phyloP scores from a whole-genome alignment of 306 rosid species.

The Glycine latifolia region DNA sequence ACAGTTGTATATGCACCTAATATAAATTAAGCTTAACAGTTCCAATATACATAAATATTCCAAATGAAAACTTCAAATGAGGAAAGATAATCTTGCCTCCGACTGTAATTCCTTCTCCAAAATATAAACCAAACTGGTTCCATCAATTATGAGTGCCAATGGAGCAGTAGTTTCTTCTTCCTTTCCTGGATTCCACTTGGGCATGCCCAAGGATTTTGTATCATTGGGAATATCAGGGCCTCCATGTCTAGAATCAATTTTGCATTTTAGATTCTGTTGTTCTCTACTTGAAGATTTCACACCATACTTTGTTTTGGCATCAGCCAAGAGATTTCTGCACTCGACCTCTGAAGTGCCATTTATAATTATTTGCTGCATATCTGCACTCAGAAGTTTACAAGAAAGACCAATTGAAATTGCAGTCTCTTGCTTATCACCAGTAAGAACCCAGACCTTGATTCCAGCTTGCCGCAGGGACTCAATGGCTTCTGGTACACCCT shows the following conservation, averaged over 20 bases:
- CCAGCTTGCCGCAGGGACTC: conserved; percentile 88
- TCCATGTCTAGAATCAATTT: conserved; percentile 44
- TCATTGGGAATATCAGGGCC: conserved; percentile 44
- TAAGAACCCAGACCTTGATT: conserved; percentile 92
- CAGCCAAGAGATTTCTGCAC: conserved; percentile 70
- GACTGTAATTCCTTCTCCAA: conserved; percentile 75
- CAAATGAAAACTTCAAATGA: conserved; percentile 12
- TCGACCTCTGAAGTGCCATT: conserved; percentile 72
- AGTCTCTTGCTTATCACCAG: conserved; percentile 96
- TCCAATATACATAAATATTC: conserved; percentile 26
- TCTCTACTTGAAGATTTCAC: conserved; percentile 49
- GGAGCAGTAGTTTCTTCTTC: conserved; percentile 54
- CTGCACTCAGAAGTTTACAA: conserved; percentile 76
- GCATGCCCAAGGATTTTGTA: conserved; percentile 46
- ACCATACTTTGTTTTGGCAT: conserved; percentile 60
- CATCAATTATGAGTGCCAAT: conserved; percentile 82
- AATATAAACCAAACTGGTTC: conserved; percentile 84
- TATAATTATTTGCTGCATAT: conserved; percentile 70
- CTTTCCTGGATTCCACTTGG: conserved; percentile 50
- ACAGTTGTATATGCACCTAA: conserved; percentile 3
- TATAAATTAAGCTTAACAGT: conserved; percentile 16
- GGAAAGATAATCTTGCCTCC: conserved; percentile 65
- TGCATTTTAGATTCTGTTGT: conserved; percentile 40
- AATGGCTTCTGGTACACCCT: conserved; percentile 85
- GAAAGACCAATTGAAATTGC: conserved; percentile 88